Conservation (phyloP, 2,329 filamentous ascomycete species). For the Penicillium palitans region DNA sequence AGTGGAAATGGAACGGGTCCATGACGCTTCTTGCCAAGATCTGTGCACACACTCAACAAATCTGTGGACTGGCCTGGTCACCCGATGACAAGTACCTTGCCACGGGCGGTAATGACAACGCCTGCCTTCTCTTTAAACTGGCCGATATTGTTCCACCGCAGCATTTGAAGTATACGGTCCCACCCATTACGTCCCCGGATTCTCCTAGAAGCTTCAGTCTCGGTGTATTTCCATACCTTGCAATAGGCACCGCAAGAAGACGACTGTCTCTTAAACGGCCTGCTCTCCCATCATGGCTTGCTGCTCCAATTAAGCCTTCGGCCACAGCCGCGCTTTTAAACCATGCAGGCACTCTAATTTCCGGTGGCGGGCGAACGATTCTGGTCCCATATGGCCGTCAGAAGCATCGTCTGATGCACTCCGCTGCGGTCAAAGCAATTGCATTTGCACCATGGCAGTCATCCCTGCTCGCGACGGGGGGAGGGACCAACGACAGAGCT, state of each 20-base stretch:
- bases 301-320: constrained; percentile 19
- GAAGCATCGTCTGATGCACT: constrained; percentile 73
- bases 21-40: constrained; percentile 78
- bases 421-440: constrained; percentile 91
- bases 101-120: constrained; percentile 89
- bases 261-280: constrained; percentile 26
- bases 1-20: constrained; percentile 73
- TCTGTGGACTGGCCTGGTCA: constrained; percentile 92
- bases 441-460: constrained; percentile 95
- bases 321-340: constrained; percentile 25
- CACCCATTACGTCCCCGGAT: constrained; percentile 10
- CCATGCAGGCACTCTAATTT: constrained; percentile 31
- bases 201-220: constrained; percentile 17
- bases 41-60: constrained; percentile 78
- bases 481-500: constrained; percentile 89
- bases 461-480: constrained; percentile 82
- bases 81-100: constrained; percentile 73
- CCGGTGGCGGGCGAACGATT: constrained; percentile 43
- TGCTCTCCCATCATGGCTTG: constrained; percentile 31
- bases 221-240: constrained; percentile 25
- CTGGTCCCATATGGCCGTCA: constrained; percentile 58
- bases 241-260: constrained; percentile 20
- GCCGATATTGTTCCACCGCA: constrained; percentile 51
- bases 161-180: constrained; percentile 12
- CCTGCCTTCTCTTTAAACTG: constrained; percentile 77